Base-by-base conservation (phyloP, 768 basidiomycete species). In the Termitomyces eurrhizus region DNA sequence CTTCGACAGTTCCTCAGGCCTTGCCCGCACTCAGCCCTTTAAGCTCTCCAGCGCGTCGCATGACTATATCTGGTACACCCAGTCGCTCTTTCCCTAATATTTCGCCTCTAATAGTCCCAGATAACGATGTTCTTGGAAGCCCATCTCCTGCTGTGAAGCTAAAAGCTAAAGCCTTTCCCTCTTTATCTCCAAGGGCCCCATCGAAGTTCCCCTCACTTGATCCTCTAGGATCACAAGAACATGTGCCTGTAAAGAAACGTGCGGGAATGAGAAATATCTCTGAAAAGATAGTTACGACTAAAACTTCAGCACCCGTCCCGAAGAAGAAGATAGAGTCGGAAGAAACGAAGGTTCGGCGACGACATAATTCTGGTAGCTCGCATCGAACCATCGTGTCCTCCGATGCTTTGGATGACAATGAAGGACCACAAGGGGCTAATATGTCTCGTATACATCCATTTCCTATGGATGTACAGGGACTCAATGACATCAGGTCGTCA, bases 381-480 rank as follows among this genome's bases (percentile, higher is more conserved):
- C 58, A 26, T 6, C 44, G 21, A 33, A 35, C 33, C 8, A 39
- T 65, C 16, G n/a, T 53, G 6, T 63, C 33, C 26, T 60, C 56
- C 14, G 59, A 56, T 35, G 59, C 48, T 44, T 56, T 48, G 16
- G 59, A 53, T 18, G 33, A 21, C 14, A n/a, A 44, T 2, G 41
- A 32, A 2, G 41, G 49, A 57, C 13, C 39, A 8, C 21, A 24
- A 53, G 36, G 42, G 26, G 35, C 35, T 37, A 32, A 48, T 44
- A 35, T 26, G 8, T 56, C 33, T 11, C 58, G 61, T 59, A 62
- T 58, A 32, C 69, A 66, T 41, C 78, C 82, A 1, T 83, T 83
- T 55, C 81, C 82, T 4, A 80, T 87, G 83, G 77, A 70, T 53
- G 74, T 77, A 4, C 77, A 81, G 53, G 57, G 78, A 51, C 72